These are phyloP conservation scores for Amanita molliuscula DNA, from an alignment of 768 basidiomycete species.

Conservation along the genomic window DNA sequence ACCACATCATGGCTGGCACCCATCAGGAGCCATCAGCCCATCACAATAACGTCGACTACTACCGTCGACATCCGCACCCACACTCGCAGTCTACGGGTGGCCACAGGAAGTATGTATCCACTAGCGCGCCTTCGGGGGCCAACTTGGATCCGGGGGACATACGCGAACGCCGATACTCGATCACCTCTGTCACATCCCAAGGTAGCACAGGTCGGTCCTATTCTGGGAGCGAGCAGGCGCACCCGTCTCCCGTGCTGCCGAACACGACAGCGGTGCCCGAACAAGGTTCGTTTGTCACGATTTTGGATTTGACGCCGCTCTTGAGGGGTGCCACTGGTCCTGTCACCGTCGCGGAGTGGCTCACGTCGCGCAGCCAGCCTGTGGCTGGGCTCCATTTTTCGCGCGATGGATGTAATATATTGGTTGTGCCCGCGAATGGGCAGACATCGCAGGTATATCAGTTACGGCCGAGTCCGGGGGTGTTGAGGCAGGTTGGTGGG, in stretches of 20 bases:
- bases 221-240: slow-evolving; percentile 3
- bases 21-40: neutral
- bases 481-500: neutral
- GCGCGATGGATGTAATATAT: slow-evolving; percentile 39
- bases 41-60: neutral
- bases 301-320: slow-evolving; percentile 41
- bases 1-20: slow-evolving; percentile 14
- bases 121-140: slow-evolving; percentile 14
- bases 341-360: slow-evolving; percentile 34
- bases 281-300: slow-evolving; percentile 37
- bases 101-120: slow-evolving; percentile 3
- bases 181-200: slow-evolving; percentile 6
- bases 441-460: slow-evolving; percentile 41
- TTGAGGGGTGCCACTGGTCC: slow-evolving; percentile 10
- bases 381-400: slow-evolving; percentile 41
- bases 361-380: slow-evolving; percentile 35
- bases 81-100: neutral
- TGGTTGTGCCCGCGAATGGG: slow-evolving; percentile 45
- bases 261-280: slow-evolving; percentile 12
- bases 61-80: neutral
- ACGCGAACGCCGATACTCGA: slow-evolving; percentile 12
- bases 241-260: slow-evolving; percentile 13
- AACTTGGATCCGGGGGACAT: neutral
- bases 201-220: slow-evolving; percentile 4
- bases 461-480: slow-evolving; percentile 17